Evolutionary conservation across 2,329 filamentous ascomycete genomes (phyloP).

Genomic region (Penicillium olsonii): DNA sequence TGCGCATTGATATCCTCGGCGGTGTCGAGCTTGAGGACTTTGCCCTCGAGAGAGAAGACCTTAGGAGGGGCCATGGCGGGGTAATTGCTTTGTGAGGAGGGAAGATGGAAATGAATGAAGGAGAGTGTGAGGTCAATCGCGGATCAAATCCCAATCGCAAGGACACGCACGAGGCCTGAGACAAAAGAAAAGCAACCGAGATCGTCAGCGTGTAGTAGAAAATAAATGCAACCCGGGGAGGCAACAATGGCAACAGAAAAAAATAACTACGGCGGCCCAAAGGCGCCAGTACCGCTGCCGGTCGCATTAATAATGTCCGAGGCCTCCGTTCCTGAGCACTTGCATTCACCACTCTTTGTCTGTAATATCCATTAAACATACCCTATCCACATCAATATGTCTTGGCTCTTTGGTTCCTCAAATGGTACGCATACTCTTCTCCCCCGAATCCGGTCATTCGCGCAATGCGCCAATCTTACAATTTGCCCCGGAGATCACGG

Average conservation of each 20-base stretch:
- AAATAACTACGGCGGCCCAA: conserved; percentile 22
- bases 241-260: conserved; percentile 19
- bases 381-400: conserved; percentile 26
- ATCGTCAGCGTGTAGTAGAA: conserved; percentile 10
- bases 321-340: conserved; percentile 2
- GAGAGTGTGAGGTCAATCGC: conserved; percentile 2
- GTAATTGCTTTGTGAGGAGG: conserved; percentile 31
- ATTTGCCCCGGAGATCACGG: background rate
- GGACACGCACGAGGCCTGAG: conserved; percentile 2
- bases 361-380: background rate
- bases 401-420: conserved; percentile 40
- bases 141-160: background rate
- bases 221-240: conserved; percentile 12
- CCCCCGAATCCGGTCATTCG: conserved; percentile 5
- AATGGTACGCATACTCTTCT: conserved; percentile 26
- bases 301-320: conserved; percentile 23
- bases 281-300: conserved; percentile 22
- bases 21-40: conserved; percentile 87
- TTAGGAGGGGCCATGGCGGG: conserved; percentile 56
- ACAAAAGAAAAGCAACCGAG: conserved; percentile 7
- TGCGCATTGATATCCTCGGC: conserved; percentile 83
- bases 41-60: conserved; percentile 85
- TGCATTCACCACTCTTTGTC: background rate
- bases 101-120: conserved; percentile 7
- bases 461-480: conserved; percentile 14